phyloP scores from a whole-genome alignment of 352 stramenopile species.

The Phytophthora chlamydospora region DNA sequence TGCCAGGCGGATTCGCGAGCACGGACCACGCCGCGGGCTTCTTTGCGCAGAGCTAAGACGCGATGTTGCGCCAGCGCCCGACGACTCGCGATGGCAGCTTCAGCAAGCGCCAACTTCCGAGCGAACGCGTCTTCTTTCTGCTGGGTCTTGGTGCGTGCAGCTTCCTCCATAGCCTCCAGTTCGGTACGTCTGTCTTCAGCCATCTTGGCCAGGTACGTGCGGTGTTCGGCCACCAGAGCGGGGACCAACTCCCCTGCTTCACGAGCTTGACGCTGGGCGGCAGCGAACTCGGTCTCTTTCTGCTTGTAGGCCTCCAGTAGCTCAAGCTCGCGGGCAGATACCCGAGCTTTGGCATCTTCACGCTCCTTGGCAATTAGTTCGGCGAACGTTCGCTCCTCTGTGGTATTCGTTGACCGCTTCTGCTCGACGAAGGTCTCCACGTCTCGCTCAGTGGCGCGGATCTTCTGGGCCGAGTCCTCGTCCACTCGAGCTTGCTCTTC shows the following conservation, averaged over 20 bases:
- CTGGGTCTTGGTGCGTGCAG: constrained; percentile 46
- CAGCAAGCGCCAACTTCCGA: constrained; percentile 71
- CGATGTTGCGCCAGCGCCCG: constrained; percentile 74
- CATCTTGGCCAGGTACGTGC: constrained; percentile 79
- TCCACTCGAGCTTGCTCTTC: constrained; percentile 72
- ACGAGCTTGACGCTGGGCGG: constrained; percentile 66
- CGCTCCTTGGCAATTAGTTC: constrained; percentile 66
- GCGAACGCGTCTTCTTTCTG: constrained; percentile 82
- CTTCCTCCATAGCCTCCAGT: constrained; percentile 55
- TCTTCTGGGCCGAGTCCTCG: constrained; percentile 80
- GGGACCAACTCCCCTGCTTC: constrained; percentile 66
- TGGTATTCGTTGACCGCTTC: constrained; percentile 65
- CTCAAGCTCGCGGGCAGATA: constrained; percentile 80
- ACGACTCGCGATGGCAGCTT: constrained; percentile 78
- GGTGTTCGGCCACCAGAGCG: constrained; percentile 81
- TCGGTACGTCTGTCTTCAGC: constrained; percentile 75
- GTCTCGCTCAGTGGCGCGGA: constrained; percentile 83
- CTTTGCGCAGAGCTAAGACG: constrained; percentile 76
- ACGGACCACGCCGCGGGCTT: constrained; percentile 75
- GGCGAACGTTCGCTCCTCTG: constrained; percentile 66
- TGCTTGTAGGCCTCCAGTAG: constrained; percentile 71
- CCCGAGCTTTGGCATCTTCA: constrained; percentile 44
- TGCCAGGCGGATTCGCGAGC: constrained; percentile 87
- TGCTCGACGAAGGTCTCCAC: constrained; percentile 77
- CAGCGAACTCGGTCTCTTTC: constrained; percentile 80